Percentiles rank a stretch among this genome's conserved stretches.
Conservation (phyloP, 345 rosid species). For the Eucalyptus curtisii region DNA sequence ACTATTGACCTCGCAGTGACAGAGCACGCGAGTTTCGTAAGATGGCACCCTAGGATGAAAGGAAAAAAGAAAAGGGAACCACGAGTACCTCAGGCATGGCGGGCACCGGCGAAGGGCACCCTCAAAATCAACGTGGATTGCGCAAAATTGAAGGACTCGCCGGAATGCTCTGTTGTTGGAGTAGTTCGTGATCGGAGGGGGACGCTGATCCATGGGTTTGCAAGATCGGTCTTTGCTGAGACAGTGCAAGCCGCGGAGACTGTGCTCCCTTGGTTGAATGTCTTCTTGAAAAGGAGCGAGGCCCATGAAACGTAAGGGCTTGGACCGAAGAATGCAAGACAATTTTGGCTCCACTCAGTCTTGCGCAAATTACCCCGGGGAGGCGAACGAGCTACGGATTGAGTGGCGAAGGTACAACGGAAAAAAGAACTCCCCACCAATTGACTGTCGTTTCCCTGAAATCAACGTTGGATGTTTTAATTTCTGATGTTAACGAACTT, state of each 20-base stretch:
- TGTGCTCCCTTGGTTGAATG: background rate
- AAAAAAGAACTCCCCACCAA: too few species aligned
- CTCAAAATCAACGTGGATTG: background rate
- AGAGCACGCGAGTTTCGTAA: background rate
- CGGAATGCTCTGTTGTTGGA: background rate
- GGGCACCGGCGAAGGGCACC: background rate
- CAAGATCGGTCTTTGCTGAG: background rate
- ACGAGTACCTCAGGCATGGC: background rate
- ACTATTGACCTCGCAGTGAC: too few species aligned
- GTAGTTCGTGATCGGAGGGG: background rate
- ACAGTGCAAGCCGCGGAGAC: too few species aligned
- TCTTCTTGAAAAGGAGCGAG: background rate
- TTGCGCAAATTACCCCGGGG: background rate
- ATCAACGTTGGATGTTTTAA: too few species aligned
- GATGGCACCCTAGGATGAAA: accelerated
- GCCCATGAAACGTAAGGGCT: background rate
- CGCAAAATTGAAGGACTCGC: background rate
- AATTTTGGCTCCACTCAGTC: background rate
- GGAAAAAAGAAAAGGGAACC: background rate
- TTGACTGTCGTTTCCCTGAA: too few species aligned
- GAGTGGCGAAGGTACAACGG: too few species aligned
- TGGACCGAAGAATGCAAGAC: background rate
- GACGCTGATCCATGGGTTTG: background rate
- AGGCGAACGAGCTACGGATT: background rate
- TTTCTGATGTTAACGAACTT: too few species aligned